A percentile compares a stretch with the other conserved stretches of the same genome.
Evolutionary conservation across 73 alveolate genomes (phyloP).

Genomic region (Effrenium voratum): DNA sequence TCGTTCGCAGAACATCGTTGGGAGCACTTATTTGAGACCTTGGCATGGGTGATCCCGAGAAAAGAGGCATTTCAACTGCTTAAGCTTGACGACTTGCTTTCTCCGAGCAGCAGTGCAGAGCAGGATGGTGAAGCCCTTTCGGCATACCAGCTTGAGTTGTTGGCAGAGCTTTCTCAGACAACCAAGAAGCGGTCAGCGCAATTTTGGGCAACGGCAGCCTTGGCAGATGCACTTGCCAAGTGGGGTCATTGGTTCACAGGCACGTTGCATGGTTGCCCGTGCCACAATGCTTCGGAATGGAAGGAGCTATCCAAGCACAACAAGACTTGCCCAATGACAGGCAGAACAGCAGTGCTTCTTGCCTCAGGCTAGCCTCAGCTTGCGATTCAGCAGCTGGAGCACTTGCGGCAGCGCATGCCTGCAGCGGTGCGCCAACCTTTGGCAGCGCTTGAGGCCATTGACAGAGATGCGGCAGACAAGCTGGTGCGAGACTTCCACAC

Average conservation of each 20-base stretch:
- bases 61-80: neutral
- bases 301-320: neutral
- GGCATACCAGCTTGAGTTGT: neutral
- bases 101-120: neutral
- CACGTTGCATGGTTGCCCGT: neutral
- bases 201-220: neutral
- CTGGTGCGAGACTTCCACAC: neutral
- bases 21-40: slow-evolving; percentile 12
- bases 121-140: neutral
- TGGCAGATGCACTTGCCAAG: neutral
- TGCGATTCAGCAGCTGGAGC: neutral
- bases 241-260: slow-evolving; percentile 6
- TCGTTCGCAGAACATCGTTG: slow-evolving; percentile 30
- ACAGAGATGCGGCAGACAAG: neutral
- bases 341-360: slow-evolving; percentile 1
- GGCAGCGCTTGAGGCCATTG: neutral
- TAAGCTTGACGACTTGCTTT: neutral
- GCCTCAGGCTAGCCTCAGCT: neutral
- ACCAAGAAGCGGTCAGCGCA: neutral
- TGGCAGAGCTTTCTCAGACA: neutral
- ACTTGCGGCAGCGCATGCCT: neutral
- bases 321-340: neutral
- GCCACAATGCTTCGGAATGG: neutral
- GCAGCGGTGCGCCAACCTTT: neutral
- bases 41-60: slow-evolving; percentile 6